A percentile compares a stretch with the other conserved stretches of the same genome.
Evolutionary conservation across 106 monocot genomes (phyloP).

Genomic region (Ottelia alismoides): DNA sequence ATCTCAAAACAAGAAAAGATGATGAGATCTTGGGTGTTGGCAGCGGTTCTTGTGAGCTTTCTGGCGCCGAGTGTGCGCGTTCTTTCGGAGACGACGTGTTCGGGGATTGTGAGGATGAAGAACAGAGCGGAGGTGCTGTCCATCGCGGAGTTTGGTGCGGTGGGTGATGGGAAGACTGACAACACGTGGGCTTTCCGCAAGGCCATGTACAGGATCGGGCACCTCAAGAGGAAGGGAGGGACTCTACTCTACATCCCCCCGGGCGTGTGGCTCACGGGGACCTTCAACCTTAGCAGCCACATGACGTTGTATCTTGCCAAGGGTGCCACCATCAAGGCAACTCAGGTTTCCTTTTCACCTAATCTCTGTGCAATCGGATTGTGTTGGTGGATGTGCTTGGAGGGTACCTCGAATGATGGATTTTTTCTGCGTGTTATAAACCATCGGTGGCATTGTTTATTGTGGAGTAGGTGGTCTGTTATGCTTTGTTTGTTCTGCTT

Average conservation of each 20-base stretch:
- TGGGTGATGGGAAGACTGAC: constrained; percentile 41
- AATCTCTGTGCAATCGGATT: not conserved
- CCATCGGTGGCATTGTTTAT: not conserved
- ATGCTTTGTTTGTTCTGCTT: not conserved
- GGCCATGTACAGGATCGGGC: constrained; percentile 57
- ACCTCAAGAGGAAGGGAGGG: constrained; percentile 38
- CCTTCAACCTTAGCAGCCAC: constrained; percentile 78
- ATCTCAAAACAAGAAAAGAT: no score
- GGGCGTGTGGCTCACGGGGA: constrained; percentile 75
- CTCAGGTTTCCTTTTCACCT: constrained; percentile 26
- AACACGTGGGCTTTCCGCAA: constrained; percentile 52
- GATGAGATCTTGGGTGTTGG: no score
- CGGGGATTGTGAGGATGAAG: constrained; percentile 33
- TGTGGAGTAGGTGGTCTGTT: not conserved
- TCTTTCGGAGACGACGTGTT: constrained; percentile 32
- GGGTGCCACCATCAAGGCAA: constrained; percentile 63
- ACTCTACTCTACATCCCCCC: constrained; percentile 48
- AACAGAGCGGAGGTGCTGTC: constrained; percentile 31
- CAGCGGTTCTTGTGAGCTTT: no score
- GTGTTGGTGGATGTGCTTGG: not conserved
- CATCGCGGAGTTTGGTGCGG: constrained; percentile 40
- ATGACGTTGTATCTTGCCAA: constrained; percentile 79
- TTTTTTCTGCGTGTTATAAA: no score
- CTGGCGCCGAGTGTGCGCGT: no score
- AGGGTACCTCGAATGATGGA: not conserved